Percentiles rank a stretch among this genome's conserved stretches.
Evolutionary conservation across 345 rosid species (phyloP).

Genomic region (Populus deltoides): DNA sequence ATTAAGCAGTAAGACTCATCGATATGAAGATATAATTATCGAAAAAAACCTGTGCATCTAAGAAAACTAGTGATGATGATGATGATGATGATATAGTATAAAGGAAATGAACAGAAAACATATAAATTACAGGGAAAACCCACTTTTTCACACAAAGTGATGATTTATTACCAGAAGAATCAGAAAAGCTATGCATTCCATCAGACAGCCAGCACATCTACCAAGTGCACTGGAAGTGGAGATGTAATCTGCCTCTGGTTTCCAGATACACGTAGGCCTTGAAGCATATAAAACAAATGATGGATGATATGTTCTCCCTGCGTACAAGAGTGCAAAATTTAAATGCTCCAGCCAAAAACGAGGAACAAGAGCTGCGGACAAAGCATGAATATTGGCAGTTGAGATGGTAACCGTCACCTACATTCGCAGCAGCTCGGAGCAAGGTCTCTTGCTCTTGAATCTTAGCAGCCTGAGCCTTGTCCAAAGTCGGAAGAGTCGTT

Average conservation of each 20-base stretch:
- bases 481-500: conserved; percentile 72
- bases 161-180: conserved; percentile 49
- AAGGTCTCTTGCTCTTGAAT: conserved; percentile 79
- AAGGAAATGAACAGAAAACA: background rate
- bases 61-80: background rate
- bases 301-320: too few species aligned
- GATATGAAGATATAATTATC: background rate
- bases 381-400: too few species aligned
- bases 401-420: conserved; percentile 30
- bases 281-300: too few species aligned
- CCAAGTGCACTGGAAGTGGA: conserved; percentile 79
- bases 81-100: background rate
- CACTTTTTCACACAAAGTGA: conserved; percentile 1
- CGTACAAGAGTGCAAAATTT: too few species aligned
- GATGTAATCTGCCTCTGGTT: too few species aligned
- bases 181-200: conserved; percentile 53
- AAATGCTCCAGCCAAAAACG: too few species aligned
- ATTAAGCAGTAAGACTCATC: background rate
- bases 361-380: too few species aligned
- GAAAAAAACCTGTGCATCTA: background rate
- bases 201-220: conserved; percentile 62
- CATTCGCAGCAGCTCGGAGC: conserved; percentile 77
- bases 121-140: background rate
- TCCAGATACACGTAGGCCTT: too few species aligned
- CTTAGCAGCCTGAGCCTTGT: conserved; percentile 82